Evolutionary conservation across 2,329 filamentous ascomycete genomes (phyloP).

Genomic region (Claviceps maximensis): DNA sequence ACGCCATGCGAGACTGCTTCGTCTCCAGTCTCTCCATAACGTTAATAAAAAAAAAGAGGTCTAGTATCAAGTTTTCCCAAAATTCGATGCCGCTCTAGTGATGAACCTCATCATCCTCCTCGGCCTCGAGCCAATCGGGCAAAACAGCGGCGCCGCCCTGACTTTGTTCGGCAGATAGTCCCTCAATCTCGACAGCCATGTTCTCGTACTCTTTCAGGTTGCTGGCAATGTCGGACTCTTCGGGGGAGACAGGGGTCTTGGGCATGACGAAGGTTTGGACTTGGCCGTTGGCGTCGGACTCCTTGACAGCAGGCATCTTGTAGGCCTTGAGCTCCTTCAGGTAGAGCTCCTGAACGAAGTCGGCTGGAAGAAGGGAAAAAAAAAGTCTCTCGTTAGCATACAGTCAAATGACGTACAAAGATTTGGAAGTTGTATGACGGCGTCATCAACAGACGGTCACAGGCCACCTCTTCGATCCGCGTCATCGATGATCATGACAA

Average conservation of each 20-base stretch:
- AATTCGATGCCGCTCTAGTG: constrained; percentile 28
- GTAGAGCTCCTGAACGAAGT: constrained; percentile 96
- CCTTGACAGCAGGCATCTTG: constrained; percentile 75
- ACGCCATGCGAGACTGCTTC: background rate
- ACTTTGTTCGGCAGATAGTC: constrained; percentile 52
- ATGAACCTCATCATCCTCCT: constrained; percentile 41
- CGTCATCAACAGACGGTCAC: background rate
- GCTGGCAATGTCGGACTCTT: constrained; percentile 84
- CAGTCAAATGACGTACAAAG: background rate
- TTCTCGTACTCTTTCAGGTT: constrained; percentile 90
- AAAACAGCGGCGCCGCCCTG: constrained; percentile 43
- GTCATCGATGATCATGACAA: background rate
- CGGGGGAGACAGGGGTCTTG: constrained; percentile 72
- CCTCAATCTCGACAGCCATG: constrained; percentile 90
- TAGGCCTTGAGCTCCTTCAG: constrained; percentile 90
- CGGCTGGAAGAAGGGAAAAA: constrained; percentile 46
- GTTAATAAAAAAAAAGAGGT: background rate
- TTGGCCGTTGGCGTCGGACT: constrained; percentile 75
- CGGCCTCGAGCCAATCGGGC: constrained; percentile 73
- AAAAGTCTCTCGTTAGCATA: background rate
- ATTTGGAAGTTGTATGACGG: background rate
- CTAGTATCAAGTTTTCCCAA: background rate
- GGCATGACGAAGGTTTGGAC: constrained; percentile 79
- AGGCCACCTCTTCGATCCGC: background rate
- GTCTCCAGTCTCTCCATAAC: background rate